Percentiles rank a stretch among this genome's conserved stretches.
These are phyloP conservation scores for Sporothrix brunneoviolacea DNA, from an alignment of 2,329 filamentous ascomycete genomes.

Conservation along the genomic window DNA sequence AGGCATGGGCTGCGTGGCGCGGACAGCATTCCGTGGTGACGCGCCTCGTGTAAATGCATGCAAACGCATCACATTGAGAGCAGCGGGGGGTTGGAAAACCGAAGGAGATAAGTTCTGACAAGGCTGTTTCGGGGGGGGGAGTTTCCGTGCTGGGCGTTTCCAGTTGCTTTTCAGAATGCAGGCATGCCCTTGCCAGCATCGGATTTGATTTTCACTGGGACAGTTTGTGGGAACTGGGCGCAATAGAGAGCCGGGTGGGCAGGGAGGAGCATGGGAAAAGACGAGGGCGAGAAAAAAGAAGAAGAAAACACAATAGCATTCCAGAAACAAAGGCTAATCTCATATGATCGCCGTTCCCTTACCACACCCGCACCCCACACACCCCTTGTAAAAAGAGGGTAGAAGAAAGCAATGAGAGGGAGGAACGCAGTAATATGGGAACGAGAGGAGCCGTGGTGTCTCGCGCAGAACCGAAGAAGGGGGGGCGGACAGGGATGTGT, in stretches of 20 bases:
- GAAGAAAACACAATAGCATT: conserved; percentile 11
- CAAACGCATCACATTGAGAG: background rate
- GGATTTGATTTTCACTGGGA: no score
- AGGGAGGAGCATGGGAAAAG: background rate
- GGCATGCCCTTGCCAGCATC: no score
- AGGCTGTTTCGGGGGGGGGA: conserved; percentile 6
- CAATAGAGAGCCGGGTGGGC: background rate
- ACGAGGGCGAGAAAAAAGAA: background rate
- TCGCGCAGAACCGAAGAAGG: no score
- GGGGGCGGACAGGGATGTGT: no score
- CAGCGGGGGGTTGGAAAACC: background rate
- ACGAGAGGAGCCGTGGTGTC: background rate
- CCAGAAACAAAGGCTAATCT: conserved; percentile 29
- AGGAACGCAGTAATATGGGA: no score
- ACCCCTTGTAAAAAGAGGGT: background rate
- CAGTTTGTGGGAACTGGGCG: background rate
- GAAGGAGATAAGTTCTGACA: background rate
- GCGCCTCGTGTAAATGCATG: no score
- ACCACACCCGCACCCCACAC: background rate
- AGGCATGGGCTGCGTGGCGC: no score
- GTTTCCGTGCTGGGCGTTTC: conserved; percentile 9
- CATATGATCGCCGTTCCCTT: conserved; percentile 21
- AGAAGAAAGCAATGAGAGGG: background rate
- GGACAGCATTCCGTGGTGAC: no score
- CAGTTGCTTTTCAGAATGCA: no score